Evolutionary conservation across 129 eudicot genomes (phyloP), one percentile per base, ranked within the genome.

Genomic region (Rutidosis leptorrhynchoides): DNA sequence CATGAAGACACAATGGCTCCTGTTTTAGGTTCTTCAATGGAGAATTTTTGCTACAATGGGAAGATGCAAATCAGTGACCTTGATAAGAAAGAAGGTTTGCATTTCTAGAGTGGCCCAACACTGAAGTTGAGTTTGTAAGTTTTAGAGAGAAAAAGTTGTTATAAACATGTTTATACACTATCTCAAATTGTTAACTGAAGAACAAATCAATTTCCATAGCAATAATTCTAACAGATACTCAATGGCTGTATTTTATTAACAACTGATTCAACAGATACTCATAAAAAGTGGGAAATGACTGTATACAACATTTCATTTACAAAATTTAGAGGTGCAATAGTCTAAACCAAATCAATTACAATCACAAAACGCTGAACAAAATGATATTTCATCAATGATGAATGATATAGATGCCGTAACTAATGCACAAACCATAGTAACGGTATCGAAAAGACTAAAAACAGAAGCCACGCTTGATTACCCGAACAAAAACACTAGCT

Each of bases 111-210:
- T 22, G 40, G 69, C 52, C 73, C 46, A 16, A 24, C 62, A 12
- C 43, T 78, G 51, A 68, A 78, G 58, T 42, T 81, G 17, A 59
- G 72, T 68, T 26, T 84, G 83, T 77, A 80, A 77, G 30, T 68
- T 79, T 71, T 65, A 33, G 17, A 59, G 28, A 19, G 53, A 26
- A 28, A 65, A 26, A 0, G 24, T 21, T 32, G 65, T 26, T 45
- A 7, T 26, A 15, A 25, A 27, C 58, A 16, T 48, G 70, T 65
- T 56, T 17, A 35, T 20, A 46, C 46, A 23, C 7, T 15, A 5
- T 43, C 20, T 32, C 51, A 27, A 62, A 62, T 62, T 1, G 35
- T 35, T 28, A 35, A 35, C 20, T 35, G 67, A 15, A 64, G 37
- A 64, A 3, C 16, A 64, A 25, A 15, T 30, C 25, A 21, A 66